Base-by-base conservation (phyloP, 805 yeast genomes). In the Kregervanrija fluxuum region DNA sequence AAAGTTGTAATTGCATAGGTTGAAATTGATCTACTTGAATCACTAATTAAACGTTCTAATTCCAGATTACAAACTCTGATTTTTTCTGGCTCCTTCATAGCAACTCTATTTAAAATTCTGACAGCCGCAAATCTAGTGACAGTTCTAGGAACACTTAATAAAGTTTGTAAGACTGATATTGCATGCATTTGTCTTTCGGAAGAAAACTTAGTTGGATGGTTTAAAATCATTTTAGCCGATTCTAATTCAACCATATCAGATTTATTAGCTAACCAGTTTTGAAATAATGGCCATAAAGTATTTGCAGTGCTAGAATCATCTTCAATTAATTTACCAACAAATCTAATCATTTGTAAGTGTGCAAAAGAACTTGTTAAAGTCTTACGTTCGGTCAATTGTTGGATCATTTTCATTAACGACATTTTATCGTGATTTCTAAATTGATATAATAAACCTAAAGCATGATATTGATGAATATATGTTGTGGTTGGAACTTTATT, bases 1-100 rank as follows among this genome's bases (percentile, higher is more conserved):
- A 93, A 73, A 2, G 98, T 91, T 32, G 98, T 93, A 62, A 93
- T 93, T 28, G 99, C 97, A 66, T 88, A 91, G 12, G 99, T 93
- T 11, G 98, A 91, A 52, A 93, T 80, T 32, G 96, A 82, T 67
- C 96, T 80, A 68, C 87, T 89, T 22, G 90, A 63, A 64, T 91
- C 98, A 60, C 83, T 82, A 57, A 93, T 86, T 62, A 93, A 74
- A 31, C 79, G 69, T 67, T 93, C 98, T 59, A 93, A 75, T 63
- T 90, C 97, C 41, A 75, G 69, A 60, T 88, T 93, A 64, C 95
- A 88, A 38, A 77, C 76, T 51, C 85, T 79, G 42, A 84, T 76
- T 56, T 79, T 82, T 54, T 83, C 86, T 8, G 98, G 96, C 49
- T 80, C 79, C 52, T 74, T 77, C 74, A 84, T 72, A 4, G 98